Conservation (phyloP, 148 eudicot species). For the Fagopyrum esculentum region DNA sequence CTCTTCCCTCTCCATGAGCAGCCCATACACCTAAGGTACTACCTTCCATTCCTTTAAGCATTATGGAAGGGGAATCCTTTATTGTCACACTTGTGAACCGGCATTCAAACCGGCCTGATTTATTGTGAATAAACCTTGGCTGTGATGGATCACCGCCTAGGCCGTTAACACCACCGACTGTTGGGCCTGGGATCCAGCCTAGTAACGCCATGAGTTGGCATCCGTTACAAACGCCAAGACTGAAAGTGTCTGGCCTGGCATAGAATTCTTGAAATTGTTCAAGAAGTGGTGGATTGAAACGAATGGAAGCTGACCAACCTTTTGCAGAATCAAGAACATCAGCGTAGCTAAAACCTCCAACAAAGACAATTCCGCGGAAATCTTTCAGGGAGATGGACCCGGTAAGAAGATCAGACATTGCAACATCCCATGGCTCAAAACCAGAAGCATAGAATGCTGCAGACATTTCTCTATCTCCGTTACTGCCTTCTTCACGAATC, state of each 20-base stretch:
- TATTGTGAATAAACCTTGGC: conserved; percentile 80
- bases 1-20: conserved; percentile 95
- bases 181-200: conserved; percentile 92
- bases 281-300: conserved; percentile 66
- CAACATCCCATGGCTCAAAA: conserved; percentile 87
- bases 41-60: conserved; percentile 81
- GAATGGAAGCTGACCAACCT: conserved; percentile 88
- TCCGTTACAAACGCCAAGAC: conserved; percentile 90
- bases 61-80: conserved; percentile 68
- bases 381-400: conserved; percentile 50
- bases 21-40: conserved; percentile 93
- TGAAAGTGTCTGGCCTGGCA: conserved; percentile 67
- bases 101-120: conserved; percentile 86
- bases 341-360: conserved; percentile 94
- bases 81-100: conserved; percentile 82
- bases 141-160: conserved; percentile 68
- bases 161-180: conserved; percentile 60
- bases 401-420: conserved; percentile 80
- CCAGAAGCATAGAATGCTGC: conserved; percentile 88
- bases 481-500: conserved; percentile 91
- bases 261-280: conserved; percentile 81
- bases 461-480: conserved; percentile 92
- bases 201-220: conserved; percentile 94
- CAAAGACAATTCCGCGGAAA: conserved; percentile 81
- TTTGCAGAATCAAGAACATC: conserved; percentile 94